A percentile compares a stretch with the other conserved stretches of the same genome.
These are phyloP conservation scores for Psilocybe cyanescens DNA, from an alignment of 768 basidiomycete genomes.

Conservation along the genomic window DNA sequence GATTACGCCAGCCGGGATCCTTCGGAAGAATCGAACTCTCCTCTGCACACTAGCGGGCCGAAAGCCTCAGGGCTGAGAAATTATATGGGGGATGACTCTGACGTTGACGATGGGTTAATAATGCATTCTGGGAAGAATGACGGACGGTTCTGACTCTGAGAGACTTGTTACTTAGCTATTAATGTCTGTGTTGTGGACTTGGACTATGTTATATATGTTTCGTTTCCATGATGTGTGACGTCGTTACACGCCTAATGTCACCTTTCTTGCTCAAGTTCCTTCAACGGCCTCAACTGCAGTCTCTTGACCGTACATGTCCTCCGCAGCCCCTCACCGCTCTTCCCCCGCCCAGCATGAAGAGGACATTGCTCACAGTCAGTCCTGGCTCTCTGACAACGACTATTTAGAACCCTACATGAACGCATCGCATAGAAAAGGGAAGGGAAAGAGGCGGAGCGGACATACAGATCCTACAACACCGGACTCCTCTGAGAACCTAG, in stretches of 20 bases:
- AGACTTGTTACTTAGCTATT: slow-evolving; percentile 7
- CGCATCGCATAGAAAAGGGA: background rate
- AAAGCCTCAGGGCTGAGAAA: slow-evolving; percentile 61
- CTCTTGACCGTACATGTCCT: slow-evolving; percentile 5
- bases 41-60: slow-evolving; percentile 49
- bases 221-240: slow-evolving; percentile 13
- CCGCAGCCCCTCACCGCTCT: background rate
- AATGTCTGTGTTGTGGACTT: background rate
- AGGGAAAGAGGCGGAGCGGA: slow-evolving; percentile 38
- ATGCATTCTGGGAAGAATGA: slow-evolving; percentile 40
- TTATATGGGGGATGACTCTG: slow-evolving; percentile 54
- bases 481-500: slow-evolving; percentile 28
- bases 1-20: slow-evolving; percentile 50
- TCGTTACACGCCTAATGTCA: slow-evolving; percentile 15
- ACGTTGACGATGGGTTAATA: slow-evolving; percentile 53
- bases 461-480: slow-evolving; percentile 26
- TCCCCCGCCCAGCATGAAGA: background rate
- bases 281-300: background rate
- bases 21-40: slow-evolving; percentile 62
- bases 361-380: slow-evolving; percentile 22
- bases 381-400: background rate
- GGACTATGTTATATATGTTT: background rate
- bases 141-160: slow-evolving; percentile 45
- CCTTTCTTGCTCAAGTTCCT: background rate
- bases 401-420: background rate